Evolutionary conservation across 1,139 yeast genomes (phyloP).

Genomic region (Hanseniaspora sp.): DNA sequence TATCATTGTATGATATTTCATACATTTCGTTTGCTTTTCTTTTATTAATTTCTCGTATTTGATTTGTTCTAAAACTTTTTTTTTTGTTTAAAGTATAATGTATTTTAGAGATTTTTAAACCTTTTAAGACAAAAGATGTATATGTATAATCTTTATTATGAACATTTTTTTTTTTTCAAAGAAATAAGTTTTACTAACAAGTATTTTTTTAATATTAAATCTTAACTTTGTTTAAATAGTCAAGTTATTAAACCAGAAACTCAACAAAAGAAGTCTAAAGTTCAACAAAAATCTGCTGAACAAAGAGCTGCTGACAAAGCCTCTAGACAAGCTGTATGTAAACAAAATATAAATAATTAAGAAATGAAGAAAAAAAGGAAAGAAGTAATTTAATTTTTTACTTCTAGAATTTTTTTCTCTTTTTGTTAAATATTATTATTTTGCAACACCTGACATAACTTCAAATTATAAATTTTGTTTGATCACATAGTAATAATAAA

Average conservation of each 20-base stretch:
- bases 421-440: background rate
- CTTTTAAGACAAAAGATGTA: background rate
- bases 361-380: no score
- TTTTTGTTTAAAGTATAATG: conserved; percentile 8
- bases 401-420: no score
- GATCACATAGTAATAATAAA: background rate
- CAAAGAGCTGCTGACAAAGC: conserved; percentile 80
- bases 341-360: no score
- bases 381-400: no score
- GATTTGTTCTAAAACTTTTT: background rate
- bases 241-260: conserved; percentile 69
- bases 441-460: background rate
- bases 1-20: background rate
- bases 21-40: background rate
- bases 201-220: conserved; percentile 2
- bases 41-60: conserved; percentile 17
- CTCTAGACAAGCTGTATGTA: conserved; percentile 84
- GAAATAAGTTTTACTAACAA: conserved; percentile 11
- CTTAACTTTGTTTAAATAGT: conserved; percentile 21
- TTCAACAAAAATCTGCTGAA: conserved; percentile 76
- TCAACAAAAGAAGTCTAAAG: conserved; percentile 87
- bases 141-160: conserved; percentile 7
- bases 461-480: background rate
- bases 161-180: background rate
- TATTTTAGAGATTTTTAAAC: conserved; percentile 22